These are phyloP conservation scores for Limonomyces culmigenus DNA, from an alignment of 1,284 basidiomycete species.

Conservation along the genomic window DNA sequence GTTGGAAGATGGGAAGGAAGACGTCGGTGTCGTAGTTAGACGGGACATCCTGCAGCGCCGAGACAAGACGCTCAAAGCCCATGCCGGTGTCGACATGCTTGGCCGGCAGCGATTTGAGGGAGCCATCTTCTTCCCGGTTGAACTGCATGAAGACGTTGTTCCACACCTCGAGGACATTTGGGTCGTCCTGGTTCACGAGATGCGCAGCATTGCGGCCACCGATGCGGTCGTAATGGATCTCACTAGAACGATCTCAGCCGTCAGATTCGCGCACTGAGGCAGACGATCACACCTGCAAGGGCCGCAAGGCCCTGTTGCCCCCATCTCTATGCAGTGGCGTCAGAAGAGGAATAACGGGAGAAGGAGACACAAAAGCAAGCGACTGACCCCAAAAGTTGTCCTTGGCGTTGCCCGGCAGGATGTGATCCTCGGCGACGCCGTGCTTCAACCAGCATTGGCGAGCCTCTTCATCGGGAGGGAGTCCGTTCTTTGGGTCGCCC, in stretches of 20 bases:
- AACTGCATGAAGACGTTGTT: conserved; percentile 99
- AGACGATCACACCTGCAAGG: conserved; percentile 64
- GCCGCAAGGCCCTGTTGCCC: conserved; percentile 92
- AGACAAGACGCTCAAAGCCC: conserved; percentile 97
- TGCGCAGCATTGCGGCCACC: conserved; percentile 84
- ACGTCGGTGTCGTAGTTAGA: conserved; percentile 99
- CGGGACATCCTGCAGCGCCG: conserved; percentile 76
- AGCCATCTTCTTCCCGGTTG: conserved; percentile 86
- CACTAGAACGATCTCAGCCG: conserved; percentile 37
- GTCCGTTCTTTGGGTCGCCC: conserved; percentile 74
- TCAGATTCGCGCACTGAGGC: no score
- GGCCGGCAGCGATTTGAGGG: conserved; percentile 68
- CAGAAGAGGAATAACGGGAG: conserved; percentile 3
- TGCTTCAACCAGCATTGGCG: conserved; percentile 76
- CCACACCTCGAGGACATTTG: conserved; percentile 96
- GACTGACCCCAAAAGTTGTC: conserved; percentile 96
- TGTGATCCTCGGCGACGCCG: conserved; percentile 80
- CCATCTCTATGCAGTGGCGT: conserved; percentile 96
- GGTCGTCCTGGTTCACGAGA: conserved; percentile 91
- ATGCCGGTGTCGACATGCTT: conserved; percentile 98
- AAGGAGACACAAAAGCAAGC: conserved; percentile 1
- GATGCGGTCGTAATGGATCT: conserved; percentile 94
- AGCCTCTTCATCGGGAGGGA: conserved; percentile 82
- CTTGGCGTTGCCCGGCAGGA: conserved; percentile 88
- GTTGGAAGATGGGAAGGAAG: conserved; percentile 79